These are phyloP conservation scores for Centaurea solstitialis DNA, from an alignment of 129 eudicot species.

Conservation along the genomic window DNA sequence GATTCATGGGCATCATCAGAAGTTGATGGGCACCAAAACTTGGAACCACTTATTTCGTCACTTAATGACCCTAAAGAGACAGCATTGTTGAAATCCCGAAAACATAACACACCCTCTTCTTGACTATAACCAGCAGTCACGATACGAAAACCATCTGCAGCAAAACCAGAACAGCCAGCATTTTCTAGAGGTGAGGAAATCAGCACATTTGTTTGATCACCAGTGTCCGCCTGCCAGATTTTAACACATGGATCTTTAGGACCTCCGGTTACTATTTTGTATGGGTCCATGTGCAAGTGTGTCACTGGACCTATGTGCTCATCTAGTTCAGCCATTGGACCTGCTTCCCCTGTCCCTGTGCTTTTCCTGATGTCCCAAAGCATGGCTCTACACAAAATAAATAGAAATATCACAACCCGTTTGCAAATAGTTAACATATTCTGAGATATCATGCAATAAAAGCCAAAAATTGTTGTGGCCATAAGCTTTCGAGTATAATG, in stretches of 20 bases:
- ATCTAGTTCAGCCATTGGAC: constrained; percentile 54
- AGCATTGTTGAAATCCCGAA: constrained; percentile 62
- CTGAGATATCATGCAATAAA: not conserved
- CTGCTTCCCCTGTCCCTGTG: constrained; percentile 27
- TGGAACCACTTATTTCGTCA: constrained; percentile 35
- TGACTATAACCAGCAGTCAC: constrained; percentile 45
- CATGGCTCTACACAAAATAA: constrained; percentile 54
- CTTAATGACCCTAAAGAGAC: constrained; percentile 12
- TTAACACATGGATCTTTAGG: constrained; percentile 51
- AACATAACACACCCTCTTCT: constrained; percentile 32
- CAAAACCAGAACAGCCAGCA: constrained; percentile 62
- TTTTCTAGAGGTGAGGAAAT: constrained; percentile 22
- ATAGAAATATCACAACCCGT: constrained; percentile 10
- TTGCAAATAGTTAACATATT: not conserved
- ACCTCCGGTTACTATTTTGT: constrained; percentile 74
- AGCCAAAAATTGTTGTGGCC: not conserved
- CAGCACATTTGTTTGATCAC: constrained; percentile 48
- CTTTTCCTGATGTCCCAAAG: constrained; percentile 80
- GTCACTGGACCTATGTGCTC: constrained; percentile 75
- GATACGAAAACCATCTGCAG: constrained; percentile 57
- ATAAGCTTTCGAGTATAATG: not conserved
- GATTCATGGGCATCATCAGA: constrained; percentile 42
- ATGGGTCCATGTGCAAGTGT: constrained; percentile 62
- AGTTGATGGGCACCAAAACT: constrained; percentile 55
- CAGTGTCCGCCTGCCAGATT: constrained; percentile 69